A percentile compares a stretch with the other conserved stretches of the same genome.
These are phyloP conservation scores for Chaetomiaceae sp. DNA, from an alignment of 2,329 filamentous ascomycete species.

Conservation along the genomic window DNA sequence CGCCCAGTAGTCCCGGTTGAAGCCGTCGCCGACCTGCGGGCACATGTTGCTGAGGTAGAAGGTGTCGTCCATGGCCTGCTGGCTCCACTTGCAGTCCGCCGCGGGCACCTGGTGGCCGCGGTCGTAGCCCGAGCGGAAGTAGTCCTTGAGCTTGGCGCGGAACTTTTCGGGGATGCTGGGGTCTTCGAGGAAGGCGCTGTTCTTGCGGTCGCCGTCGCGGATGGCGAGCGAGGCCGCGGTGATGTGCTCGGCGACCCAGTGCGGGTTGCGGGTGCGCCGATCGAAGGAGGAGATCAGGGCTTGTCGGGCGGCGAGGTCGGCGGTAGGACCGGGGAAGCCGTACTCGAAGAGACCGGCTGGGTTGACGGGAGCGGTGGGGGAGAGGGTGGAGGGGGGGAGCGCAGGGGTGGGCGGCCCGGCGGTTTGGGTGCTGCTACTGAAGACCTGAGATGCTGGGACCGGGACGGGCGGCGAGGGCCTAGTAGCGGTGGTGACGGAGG, in stretches of 20 bases:
- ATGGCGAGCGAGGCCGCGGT: constrained; percentile 75
- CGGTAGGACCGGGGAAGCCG: constrained; percentile 86
- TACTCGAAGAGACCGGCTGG: constrained; percentile 76
- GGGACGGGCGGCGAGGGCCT: constrained; percentile 29
- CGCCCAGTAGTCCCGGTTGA: constrained; percentile 99
- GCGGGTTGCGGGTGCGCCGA: constrained; percentile 82
- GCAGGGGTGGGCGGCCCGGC: constrained; percentile 26
- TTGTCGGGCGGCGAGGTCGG: constrained; percentile 71
- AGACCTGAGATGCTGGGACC: constrained; percentile 57
- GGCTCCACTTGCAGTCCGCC: constrained; percentile 93
- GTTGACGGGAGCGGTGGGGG: constrained; percentile 47
- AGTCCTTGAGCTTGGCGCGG: constrained; percentile 86
- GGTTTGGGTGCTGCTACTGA: constrained; percentile 33
- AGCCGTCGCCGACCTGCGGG: constrained; percentile 94
- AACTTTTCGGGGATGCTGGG: constrained; percentile 74
- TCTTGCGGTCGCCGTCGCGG: constrained; percentile 75
- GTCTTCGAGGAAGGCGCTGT: constrained; percentile 83
- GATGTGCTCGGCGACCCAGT: constrained; percentile 96
- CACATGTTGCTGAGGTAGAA: constrained; percentile 96
- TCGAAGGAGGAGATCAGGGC: constrained; percentile 87
- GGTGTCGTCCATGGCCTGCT: constrained; percentile 90
- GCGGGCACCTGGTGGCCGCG: constrained; percentile 95
- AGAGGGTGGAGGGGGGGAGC: constrained; percentile 28
- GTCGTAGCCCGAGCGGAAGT: constrained; percentile 92
- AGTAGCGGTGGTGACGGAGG: constrained; percentile 32